Base-by-base conservation (phyloP, 768 basidiomycete genomes). In the Hortiboletus flavorubellus region DNA sequence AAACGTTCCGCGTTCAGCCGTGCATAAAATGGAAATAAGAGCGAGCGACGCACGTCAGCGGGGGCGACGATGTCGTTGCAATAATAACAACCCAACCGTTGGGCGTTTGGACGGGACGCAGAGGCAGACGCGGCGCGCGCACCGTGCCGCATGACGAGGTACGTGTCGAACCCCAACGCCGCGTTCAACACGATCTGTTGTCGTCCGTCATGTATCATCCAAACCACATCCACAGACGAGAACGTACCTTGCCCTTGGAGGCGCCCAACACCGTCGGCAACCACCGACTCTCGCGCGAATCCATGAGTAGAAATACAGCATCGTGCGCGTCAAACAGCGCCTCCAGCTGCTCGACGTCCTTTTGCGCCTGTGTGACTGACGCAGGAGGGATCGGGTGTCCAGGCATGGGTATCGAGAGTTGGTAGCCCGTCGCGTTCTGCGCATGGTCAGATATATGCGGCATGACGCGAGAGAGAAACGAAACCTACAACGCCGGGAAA, bases 1-100 rank as follows among this genome's bases (percentile, higher is more conserved):
- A 26, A 26, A 26, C 26, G 26, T 26, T 26, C 26, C 3, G 26
- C 26, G 26, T 26, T 26, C 26, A 5, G 26, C n/a, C n/a, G 29
- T 12, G n/a, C 18, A 23, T 34, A 34, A 21, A 3, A 35, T 3
- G 14, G 4, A 2, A 12, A 11, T 10, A n/a, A 10, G 4, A 38
- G 6, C 2, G 23, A 37, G 41, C 29, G 11, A 72, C 80, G 66
- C 75, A 96, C 95, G 69, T 99, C 95, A 16, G 89, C 84, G 8
- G 97, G 95, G 0, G 96, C 97, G 38, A 98, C 94, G 53, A 98
- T 91, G 60, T 99, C 97, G 64, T 98, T 98, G 73, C 97, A 99
- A 68, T 93, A 99, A 69, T 99, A 98, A 66, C 97, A 99, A 4
- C 97, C 96, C 33, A 99, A 74, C 12, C 79, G 70, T 12, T 58